Evolutionary conservation across 257 asterid genomes (phyloP), one percentile per base, ranked within the genome.

Genomic region (Fraxinus anomala): DNA sequence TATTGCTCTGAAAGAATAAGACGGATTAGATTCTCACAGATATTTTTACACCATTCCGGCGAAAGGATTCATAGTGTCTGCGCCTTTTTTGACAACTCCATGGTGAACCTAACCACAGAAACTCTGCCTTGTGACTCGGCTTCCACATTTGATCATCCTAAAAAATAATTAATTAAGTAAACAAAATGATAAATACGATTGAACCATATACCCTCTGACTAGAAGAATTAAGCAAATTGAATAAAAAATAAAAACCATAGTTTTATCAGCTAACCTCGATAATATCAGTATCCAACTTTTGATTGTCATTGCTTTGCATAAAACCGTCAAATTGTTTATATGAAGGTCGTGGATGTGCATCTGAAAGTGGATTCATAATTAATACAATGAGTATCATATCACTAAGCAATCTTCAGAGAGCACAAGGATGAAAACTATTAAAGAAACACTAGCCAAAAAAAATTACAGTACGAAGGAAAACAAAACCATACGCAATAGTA

Each of bases 21-120:
- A 0, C 16, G 4, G 16, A 19, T 23, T 37, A 68, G 36, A 54
- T 6, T 82, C 98, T 83, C 78, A 94, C 98, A 42, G 96, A 90
- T 13, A 94, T 87, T 51, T 82, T 80, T 44, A 92, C 88, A 79
- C 98, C 97, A 80, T 89, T 92, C 10, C 96, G 93, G 61, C 86
- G 54, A 79, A 91, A 91, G 54, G 98, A 91, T 30, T 37, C 83
- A 70, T 92, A 94, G 75, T 94, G 98, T 13, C 72, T 70, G 59
- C 93, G 86, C 78, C 87, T 87, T 84, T 91, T 94, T 59, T 88
- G 87, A 80, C 94, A 89, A 3, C 76, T 86, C 96, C 90, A 89
- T 33, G 96, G 87, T 40, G 90, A 85, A 70, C 98, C 98, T 82
- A 89, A 47, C 97, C 97, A 94, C 6, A 36, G 24, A 80, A 87